Evolutionary conservation across 495 filamentous ascomycete genomes (phyloP).

Genomic region (Daldinia vernicosa): DNA sequence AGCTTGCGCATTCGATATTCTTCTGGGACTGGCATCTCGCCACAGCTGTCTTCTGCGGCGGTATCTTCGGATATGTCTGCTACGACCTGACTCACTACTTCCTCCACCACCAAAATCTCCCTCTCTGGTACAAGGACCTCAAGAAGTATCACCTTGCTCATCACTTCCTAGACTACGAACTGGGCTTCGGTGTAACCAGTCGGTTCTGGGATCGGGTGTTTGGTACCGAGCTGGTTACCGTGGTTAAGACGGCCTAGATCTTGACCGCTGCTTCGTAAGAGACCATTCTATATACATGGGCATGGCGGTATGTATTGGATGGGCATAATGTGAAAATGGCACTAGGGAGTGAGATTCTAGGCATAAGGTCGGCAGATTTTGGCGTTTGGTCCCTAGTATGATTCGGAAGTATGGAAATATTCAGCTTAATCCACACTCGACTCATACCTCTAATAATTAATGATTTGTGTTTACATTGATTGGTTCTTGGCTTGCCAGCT

Average conservation of each 20-base stretch:
- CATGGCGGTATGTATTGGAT: conserved; percentile 13
- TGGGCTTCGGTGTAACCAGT: conserved; percentile 99
- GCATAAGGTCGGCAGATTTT: conserved; percentile 27
- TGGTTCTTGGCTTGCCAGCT: neutral
- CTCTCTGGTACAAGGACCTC: conserved; percentile 83
- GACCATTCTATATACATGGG: conserved; percentile 3
- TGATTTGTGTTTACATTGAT: neutral
- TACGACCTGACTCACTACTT: conserved; percentile 99
- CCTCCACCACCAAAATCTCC: conserved; percentile 95
- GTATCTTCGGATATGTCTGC: conserved; percentile 92
- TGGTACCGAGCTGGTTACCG: conserved; percentile 78
- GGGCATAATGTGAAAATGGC: conserved; percentile 19
- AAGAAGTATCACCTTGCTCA: conserved; percentile 98
- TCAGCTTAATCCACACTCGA: conserved; percentile 35
- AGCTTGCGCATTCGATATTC: conserved; percentile 85
- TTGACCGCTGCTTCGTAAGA: neutral
- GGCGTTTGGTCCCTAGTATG: conserved; percentile 27
- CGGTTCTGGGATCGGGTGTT: conserved; percentile 96
- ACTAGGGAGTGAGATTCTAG: conserved; percentile 9
- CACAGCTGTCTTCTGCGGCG: conserved; percentile 81
- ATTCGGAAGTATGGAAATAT: conserved; percentile 27
- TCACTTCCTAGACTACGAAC: conserved; percentile 95
- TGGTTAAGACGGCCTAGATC: conserved; percentile 64
- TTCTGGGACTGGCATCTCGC: conserved; percentile 86
- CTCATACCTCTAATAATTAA: conserved; percentile 39